Evolutionary conservation across 202 grass and related monocot genomes (phyloP), one percentile per base, ranked within the genome.

Genomic region (Carex sylvatica): DNA sequence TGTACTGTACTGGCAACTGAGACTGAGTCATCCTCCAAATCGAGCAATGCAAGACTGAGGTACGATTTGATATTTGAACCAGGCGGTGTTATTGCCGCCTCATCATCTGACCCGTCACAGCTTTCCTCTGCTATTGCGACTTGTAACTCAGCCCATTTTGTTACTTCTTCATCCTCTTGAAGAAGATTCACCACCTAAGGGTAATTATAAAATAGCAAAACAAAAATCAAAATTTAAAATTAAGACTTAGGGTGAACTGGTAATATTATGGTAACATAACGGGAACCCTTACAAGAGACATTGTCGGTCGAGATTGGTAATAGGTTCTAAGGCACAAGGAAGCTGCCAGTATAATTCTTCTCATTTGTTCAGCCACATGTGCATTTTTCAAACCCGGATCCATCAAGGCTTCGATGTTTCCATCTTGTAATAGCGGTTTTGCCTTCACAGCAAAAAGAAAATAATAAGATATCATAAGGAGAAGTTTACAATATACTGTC

Each of bases 1-100:
- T 81, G 94, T 49, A 94, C 92, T 1, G 90, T 97, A 85, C 97
- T 99, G 84, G 88, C 87, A 20, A 59, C 80, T 7, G 97, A 99
- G 60, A 93, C 60, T 3, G 91, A 82, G 42, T 95, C 97, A 20
- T 90, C 91, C 2, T 99, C 97, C 36, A 99, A 88, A 10, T 92
- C 97, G 0, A 99, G 88, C 63, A 99, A 67, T 1, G 97, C 97
- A 0, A 99, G 89, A 75, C 79, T 94, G 23, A 99, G 89, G 68
- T 99, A 88, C 0, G 91, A 99, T 72, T 79, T 91, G 82, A 96
- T 99, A 47, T 91, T 90, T 0, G 87, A 58, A 49, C 88, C 81
- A 11, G 79, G 38, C 2, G 64, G 44, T 38, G 83, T 74, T 3
- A 28, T 11, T 1, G 54, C 35, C 63, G 35, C 65, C 70, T 89